Percentiles rank a stretch among this genome's conserved stretches.
These are phyloP conservation scores for Suillus tomentosus DNA, from an alignment of 768 basidiomycete genomes.

Conservation along the genomic window DNA sequence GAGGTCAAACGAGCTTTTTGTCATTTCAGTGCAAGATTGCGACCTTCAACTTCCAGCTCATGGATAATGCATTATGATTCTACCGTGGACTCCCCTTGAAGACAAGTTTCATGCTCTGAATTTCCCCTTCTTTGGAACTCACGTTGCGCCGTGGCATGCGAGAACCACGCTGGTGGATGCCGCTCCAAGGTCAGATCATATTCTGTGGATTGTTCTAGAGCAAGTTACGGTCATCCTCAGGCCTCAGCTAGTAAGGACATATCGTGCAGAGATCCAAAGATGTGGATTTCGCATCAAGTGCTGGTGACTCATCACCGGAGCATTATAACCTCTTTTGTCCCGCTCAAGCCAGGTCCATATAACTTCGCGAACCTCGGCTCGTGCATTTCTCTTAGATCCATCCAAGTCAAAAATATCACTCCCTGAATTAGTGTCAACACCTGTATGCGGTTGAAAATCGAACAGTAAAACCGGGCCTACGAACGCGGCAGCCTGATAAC, in stretches of 20 bases:
- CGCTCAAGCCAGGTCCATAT: background rate
- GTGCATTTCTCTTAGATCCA: background rate
- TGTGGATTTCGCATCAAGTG: background rate
- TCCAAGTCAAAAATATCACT: background rate
- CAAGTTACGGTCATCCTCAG: background rate
- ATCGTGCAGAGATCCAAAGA: background rate
- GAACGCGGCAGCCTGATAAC: background rate
- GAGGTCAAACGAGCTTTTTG: background rate
- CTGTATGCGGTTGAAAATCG: background rate
- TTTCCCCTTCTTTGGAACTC: too few species aligned
- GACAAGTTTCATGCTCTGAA: too few species aligned
- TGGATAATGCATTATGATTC: too few species aligned
- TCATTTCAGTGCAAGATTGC: background rate
- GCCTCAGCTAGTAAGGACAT: background rate
- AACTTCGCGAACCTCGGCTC: background rate
- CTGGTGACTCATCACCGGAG: background rate
- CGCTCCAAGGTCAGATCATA: too few species aligned
- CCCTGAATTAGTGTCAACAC: background rate
- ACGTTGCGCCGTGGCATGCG: too few species aligned
- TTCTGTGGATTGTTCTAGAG: background rate
- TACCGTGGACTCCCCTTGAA: too few species aligned
- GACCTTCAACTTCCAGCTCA: slow-evolving; percentile 27
- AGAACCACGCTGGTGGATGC: too few species aligned
- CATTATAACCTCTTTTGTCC: background rate
- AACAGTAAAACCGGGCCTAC: background rate